phyloP scores from a whole-genome alignment of 805 yeast species.

The Cyberlindnera mycetangii region DNA sequence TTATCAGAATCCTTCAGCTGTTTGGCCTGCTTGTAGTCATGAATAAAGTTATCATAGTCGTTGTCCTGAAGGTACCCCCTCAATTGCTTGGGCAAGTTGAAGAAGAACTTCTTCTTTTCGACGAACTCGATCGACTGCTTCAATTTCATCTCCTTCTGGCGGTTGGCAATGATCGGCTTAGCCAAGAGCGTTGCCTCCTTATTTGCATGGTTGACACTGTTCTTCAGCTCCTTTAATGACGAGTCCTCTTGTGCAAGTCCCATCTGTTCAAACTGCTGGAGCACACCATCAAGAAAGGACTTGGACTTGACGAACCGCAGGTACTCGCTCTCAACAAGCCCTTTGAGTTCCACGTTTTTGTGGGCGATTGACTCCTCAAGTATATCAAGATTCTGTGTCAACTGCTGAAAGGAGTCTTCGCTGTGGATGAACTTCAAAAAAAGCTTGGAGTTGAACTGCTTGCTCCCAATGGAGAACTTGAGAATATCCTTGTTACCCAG shows the following conservation, averaged over 20 bases:
- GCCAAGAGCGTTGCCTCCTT: constrained; percentile 50
- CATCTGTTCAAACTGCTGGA: constrained; percentile 46
- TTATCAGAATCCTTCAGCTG: constrained; percentile 29
- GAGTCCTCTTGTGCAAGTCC: constrained; percentile 28
- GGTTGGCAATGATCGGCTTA: constrained; percentile 56
- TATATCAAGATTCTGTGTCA: constrained; percentile 44
- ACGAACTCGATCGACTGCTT: constrained; percentile 48
- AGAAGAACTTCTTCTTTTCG: constrained; percentile 48
- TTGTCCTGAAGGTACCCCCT: constrained; percentile 39
- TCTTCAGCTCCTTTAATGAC: constrained; percentile 35
- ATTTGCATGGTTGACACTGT: constrained; percentile 46
- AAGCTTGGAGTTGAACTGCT: constrained; percentile 53
- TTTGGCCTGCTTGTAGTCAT: constrained; percentile 54
- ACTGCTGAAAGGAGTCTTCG: constrained; percentile 49
- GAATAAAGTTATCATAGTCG: constrained; percentile 56
- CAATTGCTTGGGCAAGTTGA: constrained; percentile 55
- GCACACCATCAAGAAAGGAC: constrained; percentile 58
- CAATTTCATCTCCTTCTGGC: constrained; percentile 46
- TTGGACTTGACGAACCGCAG: constrained; percentile 64
- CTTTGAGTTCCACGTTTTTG: constrained; percentile 47
- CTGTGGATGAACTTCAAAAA: constrained; percentile 56
- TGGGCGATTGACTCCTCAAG: constrained; percentile 48
- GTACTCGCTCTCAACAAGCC: constrained; percentile 56
- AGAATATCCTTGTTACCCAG: constrained; percentile 37
- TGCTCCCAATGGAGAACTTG: constrained; percentile 51